Base-by-base conservation (phyloP, 2,329 filamentous ascomycete genomes). In the Fusarium bulbicola region DNA sequence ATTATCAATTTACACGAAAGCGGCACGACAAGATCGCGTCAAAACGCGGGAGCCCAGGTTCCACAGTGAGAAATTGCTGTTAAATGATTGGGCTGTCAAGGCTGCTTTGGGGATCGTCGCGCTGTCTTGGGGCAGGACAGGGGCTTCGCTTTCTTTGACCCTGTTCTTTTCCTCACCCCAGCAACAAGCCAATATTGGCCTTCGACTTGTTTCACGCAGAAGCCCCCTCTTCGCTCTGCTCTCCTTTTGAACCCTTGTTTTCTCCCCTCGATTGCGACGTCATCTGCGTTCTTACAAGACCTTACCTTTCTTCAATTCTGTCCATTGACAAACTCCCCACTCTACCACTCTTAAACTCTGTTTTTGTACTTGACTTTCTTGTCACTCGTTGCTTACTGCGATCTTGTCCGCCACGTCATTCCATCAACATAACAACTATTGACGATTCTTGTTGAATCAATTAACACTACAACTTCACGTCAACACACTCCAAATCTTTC, bases 1-100 rank as follows among this genome's bases (percentile, higher is more conserved):
- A 59, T 62, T 37, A 21, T 34, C 66, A 78, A 75, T 81, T 78
- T 75, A 80, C 79, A 75, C 79, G 79, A 80, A 78, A 71, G 40
- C 50, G 62, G 68, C 77, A 74, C 80, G 78, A 70, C 59, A 58
- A 47, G 66, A 68, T 73, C 74, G 74, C 70, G 76, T 36, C 66
- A 50, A 56, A 37, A 65, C 67, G 52, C 66, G 67, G 26, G 34
- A 59, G 13, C 28, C 20, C 20, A 49, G 42, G 32, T 30, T 43
- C 63, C 76, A 37, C 32, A 68, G 59, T 61, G 53, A 46, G 61
- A 40, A 73, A 68, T 37, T 52, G 28, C 54, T 67, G 32, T 64
- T 64, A 59, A 36, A 42, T 68, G 59, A 64, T 60, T 72, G 70
- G 70, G 5, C 39, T n/a, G 13, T 26, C 24, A n/a, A 26, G 3